Evolutionary conservation across 2,329 filamentous ascomycete genomes (phyloP).

Genomic region (Aspergillus clavatus): DNA sequence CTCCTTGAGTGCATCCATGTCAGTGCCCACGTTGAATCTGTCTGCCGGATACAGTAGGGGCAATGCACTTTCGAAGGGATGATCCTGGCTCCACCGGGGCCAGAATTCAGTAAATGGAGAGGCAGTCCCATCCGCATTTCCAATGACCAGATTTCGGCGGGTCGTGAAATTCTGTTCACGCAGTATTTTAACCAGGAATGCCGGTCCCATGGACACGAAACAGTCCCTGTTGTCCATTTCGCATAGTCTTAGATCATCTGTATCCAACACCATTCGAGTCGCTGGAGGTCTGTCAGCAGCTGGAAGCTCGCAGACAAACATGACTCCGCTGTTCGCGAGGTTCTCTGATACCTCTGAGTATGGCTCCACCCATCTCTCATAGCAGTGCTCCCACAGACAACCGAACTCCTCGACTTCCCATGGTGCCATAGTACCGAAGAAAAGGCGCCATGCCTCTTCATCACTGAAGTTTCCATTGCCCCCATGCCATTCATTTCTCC

Average conservation of each 20-base stretch:
- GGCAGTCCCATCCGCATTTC: background rate
- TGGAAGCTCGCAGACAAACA: conserved; percentile 2
- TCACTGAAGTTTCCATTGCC: background rate
- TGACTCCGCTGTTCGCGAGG: background rate
- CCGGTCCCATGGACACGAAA: conserved; percentile 11
- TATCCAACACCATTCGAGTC: background rate
- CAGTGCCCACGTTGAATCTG: conserved; percentile 3
- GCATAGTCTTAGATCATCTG: background rate
- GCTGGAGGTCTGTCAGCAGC: conserved; percentile 3
- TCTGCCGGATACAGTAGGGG: conserved; percentile 14
- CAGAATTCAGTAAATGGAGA: background rate
- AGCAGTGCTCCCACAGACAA: conserved; percentile 13
- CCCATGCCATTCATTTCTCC: conserved; percentile 2
- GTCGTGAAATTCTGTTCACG: background rate
- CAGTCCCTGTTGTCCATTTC: background rate
- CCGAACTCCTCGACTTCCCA: conserved; percentile 22
- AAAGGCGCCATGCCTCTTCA: conserved; percentile 11
- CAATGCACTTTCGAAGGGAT: background rate
- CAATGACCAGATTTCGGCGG: conserved; percentile 12
- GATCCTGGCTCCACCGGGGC: background rate
- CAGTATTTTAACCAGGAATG: conserved; percentile 13
- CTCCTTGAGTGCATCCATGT: conserved; percentile 1
- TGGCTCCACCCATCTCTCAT: background rate
- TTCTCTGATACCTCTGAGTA: conserved; percentile 5
- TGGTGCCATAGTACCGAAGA: conserved; percentile 16